These are phyloP conservation scores for Carpinus fangiana DNA, from an alignment of 306 rosid species.

Conservation along the genomic window DNA sequence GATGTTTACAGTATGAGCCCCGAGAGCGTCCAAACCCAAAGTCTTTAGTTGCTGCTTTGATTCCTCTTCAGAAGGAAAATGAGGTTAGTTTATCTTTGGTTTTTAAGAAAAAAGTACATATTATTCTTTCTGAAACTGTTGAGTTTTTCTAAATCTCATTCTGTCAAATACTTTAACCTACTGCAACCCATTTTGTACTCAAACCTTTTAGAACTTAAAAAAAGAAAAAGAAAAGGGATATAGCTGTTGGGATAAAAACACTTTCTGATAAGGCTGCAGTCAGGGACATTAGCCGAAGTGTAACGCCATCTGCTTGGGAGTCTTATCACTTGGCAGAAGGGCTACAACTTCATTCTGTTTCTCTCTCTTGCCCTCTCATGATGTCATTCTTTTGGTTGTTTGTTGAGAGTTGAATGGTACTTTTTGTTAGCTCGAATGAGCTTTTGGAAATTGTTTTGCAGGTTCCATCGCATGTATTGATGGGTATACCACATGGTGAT, in stretches of 20 bases:
- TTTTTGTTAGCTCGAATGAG: slow-evolving; percentile 32
- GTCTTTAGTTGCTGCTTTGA: slow-evolving; percentile 74
- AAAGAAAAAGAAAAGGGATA: background rate
- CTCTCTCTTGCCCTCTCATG: slow-evolving; percentile 6
- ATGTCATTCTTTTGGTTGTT: slow-evolving; percentile 14
- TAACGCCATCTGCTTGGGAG: background rate
- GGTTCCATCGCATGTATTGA: slow-evolving; percentile 88
- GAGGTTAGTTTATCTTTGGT: slow-evolving; percentile 59
- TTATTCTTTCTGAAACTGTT: background rate
- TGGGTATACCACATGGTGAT: slow-evolving; percentile 74
- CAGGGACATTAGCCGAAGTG: background rate
- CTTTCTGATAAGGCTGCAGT: background rate
- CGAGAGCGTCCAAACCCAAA: slow-evolving; percentile 95
- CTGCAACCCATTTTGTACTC: background rate
- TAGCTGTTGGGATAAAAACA: background rate
- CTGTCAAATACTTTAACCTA: slow-evolving; percentile 13
- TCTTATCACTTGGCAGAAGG: background rate
- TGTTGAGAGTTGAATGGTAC: slow-evolving; percentile 17
- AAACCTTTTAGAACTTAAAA: background rate
- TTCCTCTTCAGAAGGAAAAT: slow-evolving; percentile 85
- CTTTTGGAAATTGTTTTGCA: slow-evolving; percentile 37
- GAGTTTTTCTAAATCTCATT: slow-evolving; percentile 14
- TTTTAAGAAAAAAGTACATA: slow-evolving; percentile 15
- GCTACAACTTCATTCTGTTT: background rate
- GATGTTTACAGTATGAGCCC: slow-evolving; percentile 87